Percentiles rank a stretch among this genome's conserved stretches.
Conservation (phyloP, 768 basidiomycete species). For the Fomitopsis serialis region DNA sequence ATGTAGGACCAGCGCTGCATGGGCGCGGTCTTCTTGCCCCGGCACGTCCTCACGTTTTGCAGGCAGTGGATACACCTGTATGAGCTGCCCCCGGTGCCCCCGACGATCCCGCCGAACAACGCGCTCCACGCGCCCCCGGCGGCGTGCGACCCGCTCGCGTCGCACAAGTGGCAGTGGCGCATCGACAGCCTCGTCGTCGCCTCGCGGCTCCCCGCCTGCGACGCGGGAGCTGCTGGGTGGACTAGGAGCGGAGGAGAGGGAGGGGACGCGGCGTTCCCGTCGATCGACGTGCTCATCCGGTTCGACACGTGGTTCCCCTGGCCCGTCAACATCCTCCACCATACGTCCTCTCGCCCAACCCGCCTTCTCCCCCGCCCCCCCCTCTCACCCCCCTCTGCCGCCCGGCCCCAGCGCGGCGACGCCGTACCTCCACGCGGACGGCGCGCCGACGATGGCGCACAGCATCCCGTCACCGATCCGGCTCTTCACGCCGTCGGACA, state of each 20-base stretch:
- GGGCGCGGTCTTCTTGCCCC: conserved; percentile 36
- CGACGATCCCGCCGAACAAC: conserved; percentile 18
- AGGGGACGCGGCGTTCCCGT: conserved; percentile 12
- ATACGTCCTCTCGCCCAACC: conserved; percentile 48
- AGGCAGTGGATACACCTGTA: conserved; percentile 22
- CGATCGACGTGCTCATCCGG: conserved; percentile 51
- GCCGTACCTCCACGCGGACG: conserved; percentile 6
- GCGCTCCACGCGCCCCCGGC: conserved; percentile 17
- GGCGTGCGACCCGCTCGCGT: conserved; percentile 33
- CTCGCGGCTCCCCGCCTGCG: conserved; percentile 25
- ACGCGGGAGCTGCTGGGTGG: too few relatives aligned
- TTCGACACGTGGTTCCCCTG: conserved; percentile 59
- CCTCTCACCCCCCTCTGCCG: background rate
- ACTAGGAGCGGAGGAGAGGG: too few relatives aligned
- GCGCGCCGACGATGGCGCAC: conserved; percentile 10
- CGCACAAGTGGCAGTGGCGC: conserved; percentile 50
- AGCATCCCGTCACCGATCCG: conserved; percentile 36
- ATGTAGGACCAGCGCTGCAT: conserved; percentile 33
- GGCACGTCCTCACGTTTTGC: conserved; percentile 43
- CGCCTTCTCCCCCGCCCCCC: conserved; percentile 15
- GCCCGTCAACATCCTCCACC: conserved; percentile 67
- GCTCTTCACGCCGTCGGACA: conserved; percentile 48
- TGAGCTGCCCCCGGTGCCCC: conserved; percentile 39
- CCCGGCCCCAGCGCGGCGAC: background rate
- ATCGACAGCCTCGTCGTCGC: conserved; percentile 45